phyloP scores from a whole-genome alignment of 179 eudicot genomes.

The Silene vulgaris region DNA sequence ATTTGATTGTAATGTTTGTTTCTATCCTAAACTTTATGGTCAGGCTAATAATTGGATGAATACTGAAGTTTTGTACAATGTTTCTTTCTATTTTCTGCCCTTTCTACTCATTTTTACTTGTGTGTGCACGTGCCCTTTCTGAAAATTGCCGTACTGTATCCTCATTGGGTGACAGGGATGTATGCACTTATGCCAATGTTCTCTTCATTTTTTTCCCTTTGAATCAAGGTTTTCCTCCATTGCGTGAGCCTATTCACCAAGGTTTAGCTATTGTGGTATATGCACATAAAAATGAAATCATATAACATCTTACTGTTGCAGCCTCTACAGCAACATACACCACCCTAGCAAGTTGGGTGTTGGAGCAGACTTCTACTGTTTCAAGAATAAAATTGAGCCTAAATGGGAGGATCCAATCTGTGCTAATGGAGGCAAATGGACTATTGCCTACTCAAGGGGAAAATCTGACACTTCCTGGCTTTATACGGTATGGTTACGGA shows the following conservation, averaged over 20 bases:
- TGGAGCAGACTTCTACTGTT: constrained; percentile 75
- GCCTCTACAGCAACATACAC: constrained; percentile 79
- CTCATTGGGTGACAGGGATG: too few species aligned
- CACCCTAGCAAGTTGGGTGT: constrained; percentile 67
- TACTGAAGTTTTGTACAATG: neutral
- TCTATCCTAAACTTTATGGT: neutral
- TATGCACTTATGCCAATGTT: neutral
- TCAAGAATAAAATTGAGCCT: constrained; percentile 82
- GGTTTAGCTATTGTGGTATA: neutral
- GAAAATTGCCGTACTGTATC: neutral
- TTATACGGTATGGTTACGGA: constrained; percentile 52
- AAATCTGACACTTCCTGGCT: constrained; percentile 84
- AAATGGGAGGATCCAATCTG: constrained; percentile 99
- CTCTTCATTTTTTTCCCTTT: neutral
- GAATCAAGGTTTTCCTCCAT: neutral
- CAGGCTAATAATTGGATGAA: neutral
- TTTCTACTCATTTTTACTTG: neutral
- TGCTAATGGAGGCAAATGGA: constrained; percentile 96
- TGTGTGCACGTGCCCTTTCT: neutral
- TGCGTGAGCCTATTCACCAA: neutral
- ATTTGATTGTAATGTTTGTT: neutral
- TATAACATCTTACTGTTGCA: constrained; percentile 28
- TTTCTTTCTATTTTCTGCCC: neutral
- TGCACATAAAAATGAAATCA: neutral
- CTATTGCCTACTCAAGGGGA: constrained; percentile 40